Conservation (phyloP, 2,329 filamentous ascomycete genomes). For the Curvularia eragrostidis region DNA sequence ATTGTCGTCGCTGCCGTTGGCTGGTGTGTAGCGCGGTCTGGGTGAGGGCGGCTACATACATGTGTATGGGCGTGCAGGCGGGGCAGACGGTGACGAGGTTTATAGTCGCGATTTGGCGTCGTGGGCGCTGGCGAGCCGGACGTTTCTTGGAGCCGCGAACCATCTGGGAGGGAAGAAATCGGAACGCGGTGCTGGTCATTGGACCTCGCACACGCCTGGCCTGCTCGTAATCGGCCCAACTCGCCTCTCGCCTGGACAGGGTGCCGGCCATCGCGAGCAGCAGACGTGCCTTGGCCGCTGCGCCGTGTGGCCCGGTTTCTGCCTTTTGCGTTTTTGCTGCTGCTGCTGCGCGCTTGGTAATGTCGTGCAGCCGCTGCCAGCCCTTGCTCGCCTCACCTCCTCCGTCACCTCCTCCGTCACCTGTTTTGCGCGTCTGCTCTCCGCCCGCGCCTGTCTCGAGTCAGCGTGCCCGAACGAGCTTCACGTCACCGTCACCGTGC, state of each 20-base stretch:
- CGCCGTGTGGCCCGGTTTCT: neutral
- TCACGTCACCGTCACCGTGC: neutral
- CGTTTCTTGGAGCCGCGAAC: constrained; percentile 26
- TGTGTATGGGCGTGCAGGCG: neutral
- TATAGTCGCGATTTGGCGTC: neutral
- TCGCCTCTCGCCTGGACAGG: neutral
- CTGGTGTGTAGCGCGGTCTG: neutral
- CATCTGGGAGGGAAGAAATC: constrained; percentile 33
- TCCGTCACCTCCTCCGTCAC: neutral
- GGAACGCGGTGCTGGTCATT: constrained; percentile 39
- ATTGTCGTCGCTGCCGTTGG: neutral
- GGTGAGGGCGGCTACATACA: no score
- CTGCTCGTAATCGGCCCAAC: neutral
- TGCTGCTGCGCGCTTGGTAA: neutral
- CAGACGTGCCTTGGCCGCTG: neutral
- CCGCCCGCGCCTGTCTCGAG: neutral
- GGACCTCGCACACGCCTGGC: neutral
- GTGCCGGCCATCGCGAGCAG: neutral
- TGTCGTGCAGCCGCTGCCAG: neutral
- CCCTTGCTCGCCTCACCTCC: neutral
- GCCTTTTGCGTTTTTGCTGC: no score
- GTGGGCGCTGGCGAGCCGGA: constrained; percentile 4
- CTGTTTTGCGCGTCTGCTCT: neutral
- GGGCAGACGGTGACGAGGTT: neutral
- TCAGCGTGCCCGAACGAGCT: neutral